phyloP scores from a whole-genome alignment of 495 filamentous ascomycete genomes.

The Tuber magnatum region DNA sequence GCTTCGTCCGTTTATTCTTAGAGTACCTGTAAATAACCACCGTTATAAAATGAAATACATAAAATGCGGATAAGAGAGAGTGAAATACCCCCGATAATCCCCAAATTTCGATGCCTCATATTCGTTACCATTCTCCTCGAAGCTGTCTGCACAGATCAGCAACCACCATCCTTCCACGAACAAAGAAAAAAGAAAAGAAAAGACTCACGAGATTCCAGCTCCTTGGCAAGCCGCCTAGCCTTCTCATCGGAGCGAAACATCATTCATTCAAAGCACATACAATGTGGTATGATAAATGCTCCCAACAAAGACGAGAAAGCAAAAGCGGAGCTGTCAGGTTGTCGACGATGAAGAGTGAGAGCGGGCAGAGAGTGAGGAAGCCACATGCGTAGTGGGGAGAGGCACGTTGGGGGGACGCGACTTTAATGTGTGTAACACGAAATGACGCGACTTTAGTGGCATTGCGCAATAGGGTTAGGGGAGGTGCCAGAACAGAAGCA shows the following conservation, averaged over 20 bases:
- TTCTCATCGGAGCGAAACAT: slow-evolving; percentile 13
- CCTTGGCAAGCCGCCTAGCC: slow-evolving; percentile 22
- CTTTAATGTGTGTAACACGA: not conserved
- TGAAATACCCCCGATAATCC: slow-evolving; percentile 59
- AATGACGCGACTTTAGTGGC: not conserved
- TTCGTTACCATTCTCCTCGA: slow-evolving; percentile 74
- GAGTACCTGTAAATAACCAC: slow-evolving; percentile 53
- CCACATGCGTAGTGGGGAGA: not conserved
- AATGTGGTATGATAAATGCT: not conserved
- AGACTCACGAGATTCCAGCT: slow-evolving; percentile 40
- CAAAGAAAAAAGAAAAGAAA: slow-evolving; percentile 17
- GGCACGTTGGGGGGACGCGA: not conserved
- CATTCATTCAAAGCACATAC: not conserved
- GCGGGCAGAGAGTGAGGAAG: not conserved
- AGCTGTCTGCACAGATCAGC: slow-evolving; percentile 13
- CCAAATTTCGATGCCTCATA: slow-evolving; percentile 82
- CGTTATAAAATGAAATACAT: not conserved
- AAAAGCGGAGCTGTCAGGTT: not conserved
- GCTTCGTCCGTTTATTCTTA: slow-evolving; percentile 85
- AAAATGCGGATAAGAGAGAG: not conserved
- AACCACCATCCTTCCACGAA: slow-evolving; percentile 39
- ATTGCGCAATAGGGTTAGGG: not conserved
- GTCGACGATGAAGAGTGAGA: not conserved
- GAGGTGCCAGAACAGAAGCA: too few species aligned
- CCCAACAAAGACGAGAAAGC: not conserved